A percentile compares a stretch with the other conserved stretches of the same genome.
phyloP scores from a whole-genome alignment of 1,284 basidiomycete genomes.

The Uromyces viciae-fabae region DNA sequence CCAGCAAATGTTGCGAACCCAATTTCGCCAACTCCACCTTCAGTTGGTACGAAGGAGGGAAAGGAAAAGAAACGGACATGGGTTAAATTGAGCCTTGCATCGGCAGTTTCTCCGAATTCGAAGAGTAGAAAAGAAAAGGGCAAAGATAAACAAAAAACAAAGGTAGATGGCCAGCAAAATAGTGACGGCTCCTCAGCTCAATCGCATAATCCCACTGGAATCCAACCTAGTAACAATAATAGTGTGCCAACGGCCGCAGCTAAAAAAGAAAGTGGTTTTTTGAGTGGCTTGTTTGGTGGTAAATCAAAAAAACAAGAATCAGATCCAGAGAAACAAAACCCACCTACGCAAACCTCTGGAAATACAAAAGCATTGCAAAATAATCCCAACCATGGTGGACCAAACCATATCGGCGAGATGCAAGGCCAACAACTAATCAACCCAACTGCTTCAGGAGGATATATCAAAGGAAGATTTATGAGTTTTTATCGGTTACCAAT shows the following conservation, averaged over 20 bases:
- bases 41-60: not conserved
- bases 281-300: constrained; percentile 41
- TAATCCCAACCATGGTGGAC: not conserved
- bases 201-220: not conserved
- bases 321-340: constrained; percentile 11
- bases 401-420: not conserved
- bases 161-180: not conserved
- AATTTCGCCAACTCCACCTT: not conserved
- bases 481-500: constrained; percentile 83
- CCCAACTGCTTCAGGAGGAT: constrained; percentile 60
- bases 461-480: constrained; percentile 55
- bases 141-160: constrained; percentile 13
- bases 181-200: not conserved
- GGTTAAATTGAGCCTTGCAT: constrained; percentile 30
- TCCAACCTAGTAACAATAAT: not conserved
- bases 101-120: constrained; percentile 1
- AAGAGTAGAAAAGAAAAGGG: constrained; percentile 35
- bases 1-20: not conserved
- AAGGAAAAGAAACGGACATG: constrained; percentile 41
- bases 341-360: not conserved
- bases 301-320: constrained; percentile 33
- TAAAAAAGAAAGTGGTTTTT: constrained; percentile 38
- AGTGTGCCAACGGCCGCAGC: not conserved
- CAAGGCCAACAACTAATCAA: constrained; percentile 45
- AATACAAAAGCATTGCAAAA: not conserved